Conservation (phyloP, 345 rosid genomes). For the Gossypium thurberi region DNA sequence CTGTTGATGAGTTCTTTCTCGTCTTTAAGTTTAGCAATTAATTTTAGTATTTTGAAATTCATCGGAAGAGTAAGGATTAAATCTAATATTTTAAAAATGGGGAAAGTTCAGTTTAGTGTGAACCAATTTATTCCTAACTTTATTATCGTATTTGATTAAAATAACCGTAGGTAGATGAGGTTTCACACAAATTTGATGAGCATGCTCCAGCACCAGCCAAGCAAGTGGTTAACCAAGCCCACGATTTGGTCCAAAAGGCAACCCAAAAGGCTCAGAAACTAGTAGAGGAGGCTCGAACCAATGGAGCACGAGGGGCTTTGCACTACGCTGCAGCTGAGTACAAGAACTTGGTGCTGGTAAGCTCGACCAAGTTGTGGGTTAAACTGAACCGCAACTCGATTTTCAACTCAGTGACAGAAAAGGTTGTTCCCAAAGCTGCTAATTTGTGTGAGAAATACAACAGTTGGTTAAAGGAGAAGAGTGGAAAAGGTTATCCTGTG, state of each 20-base stretch:
- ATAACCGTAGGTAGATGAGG: conserved; percentile 55
- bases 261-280: conserved; percentile 45
- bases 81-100: not conserved
- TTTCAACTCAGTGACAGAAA: conserved; percentile 43
- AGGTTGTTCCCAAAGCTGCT: conserved; percentile 55
- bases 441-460: conserved; percentile 49
- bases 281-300: conserved; percentile 40
- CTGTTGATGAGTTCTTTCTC: not conserved
- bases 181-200: conserved; percentile 46
- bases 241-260: conserved; percentile 29
- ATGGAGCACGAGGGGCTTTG: conserved; percentile 63
- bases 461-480: conserved; percentile 30
- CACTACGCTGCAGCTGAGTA: conserved; percentile 44
- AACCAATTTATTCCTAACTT: not conserved
- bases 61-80: not conserved
- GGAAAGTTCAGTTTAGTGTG: not conserved
- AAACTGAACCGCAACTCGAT: conserved; percentile 44
- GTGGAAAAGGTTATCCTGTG: conserved; percentile 47
- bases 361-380: conserved; percentile 50
- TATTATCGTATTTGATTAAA: not conserved
- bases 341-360: conserved; percentile 38
- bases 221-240: conserved; percentile 35
- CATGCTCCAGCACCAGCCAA: conserved; percentile 71
- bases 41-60: too few relatives aligned
- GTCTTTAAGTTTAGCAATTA: not conserved